These are phyloP conservation scores for Exophiala sp. DNA, from an alignment of 2,329 filamentous ascomycete genomes.

Conservation along the genomic window DNA sequence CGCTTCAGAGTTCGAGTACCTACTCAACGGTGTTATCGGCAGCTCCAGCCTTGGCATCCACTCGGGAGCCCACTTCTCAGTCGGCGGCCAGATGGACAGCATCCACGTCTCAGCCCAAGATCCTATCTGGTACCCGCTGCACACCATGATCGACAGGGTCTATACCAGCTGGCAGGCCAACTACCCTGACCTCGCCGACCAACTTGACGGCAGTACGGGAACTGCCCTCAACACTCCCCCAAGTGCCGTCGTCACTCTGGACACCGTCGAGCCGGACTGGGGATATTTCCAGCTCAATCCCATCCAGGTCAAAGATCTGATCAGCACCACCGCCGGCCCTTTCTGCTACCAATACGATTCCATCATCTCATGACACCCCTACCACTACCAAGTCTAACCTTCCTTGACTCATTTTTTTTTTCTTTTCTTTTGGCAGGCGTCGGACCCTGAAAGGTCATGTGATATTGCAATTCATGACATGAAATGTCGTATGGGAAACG, in stretches of 20 bases:
- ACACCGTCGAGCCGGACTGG: constrained; percentile 24
- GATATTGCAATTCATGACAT: background rate
- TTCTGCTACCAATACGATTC: constrained; percentile 29
- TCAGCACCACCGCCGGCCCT: constrained; percentile 27
- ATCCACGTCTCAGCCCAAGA: constrained; percentile 28
- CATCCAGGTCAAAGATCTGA: constrained; percentile 24
- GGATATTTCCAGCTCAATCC: constrained; percentile 23
- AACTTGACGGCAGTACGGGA: constrained; percentile 24
- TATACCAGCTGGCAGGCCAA: constrained; percentile 27
- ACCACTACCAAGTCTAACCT: background rate
- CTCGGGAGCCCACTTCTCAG: constrained; percentile 27
- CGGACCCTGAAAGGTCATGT: background rate
- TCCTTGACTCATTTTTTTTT: background rate
- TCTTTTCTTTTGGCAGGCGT: background rate
- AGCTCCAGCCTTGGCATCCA: constrained; percentile 27
- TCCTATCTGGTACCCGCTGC: constrained; percentile 29
- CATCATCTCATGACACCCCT: constrained; percentile 8
- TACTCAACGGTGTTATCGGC: constrained; percentile 28
- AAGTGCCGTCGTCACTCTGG: constrained; percentile 26
- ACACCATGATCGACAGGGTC: constrained; percentile 29
- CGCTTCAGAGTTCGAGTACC: constrained; percentile 24
- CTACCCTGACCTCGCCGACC: constrained; percentile 22
- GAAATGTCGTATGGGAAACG: background rate
- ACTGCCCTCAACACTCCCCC: constrained; percentile 27
- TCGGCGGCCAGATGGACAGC: constrained; percentile 28